Evolutionary conservation across 495 filamentous ascomycete species (phyloP).

Genomic region (Penicillium simplicissimum): DNA sequence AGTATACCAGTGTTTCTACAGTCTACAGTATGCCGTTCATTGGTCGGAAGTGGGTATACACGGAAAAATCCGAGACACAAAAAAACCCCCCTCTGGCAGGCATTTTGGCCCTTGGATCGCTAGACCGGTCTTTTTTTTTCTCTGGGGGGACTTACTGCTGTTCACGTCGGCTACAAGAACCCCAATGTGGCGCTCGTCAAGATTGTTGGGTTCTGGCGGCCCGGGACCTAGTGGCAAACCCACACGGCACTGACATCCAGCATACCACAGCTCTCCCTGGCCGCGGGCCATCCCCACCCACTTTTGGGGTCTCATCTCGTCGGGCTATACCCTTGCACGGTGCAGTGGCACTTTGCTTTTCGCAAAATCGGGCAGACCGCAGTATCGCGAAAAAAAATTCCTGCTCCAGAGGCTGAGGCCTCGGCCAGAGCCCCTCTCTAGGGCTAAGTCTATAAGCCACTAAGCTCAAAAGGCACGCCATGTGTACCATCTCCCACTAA

Average conservation of each 20-base stretch:
- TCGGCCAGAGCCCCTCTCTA: constrained; percentile 3
- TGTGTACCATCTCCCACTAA: constrained; percentile 10
- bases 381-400: constrained; percentile 1
- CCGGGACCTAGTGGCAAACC: constrained; percentile 23
- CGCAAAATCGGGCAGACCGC: background rate
- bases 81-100: background rate
- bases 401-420: background rate
- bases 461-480: constrained; percentile 11
- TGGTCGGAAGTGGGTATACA: background rate
- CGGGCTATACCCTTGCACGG: constrained; percentile 10
- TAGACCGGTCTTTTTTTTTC: background rate
- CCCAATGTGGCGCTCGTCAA: background rate
- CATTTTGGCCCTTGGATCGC: background rate
- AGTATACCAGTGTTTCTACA: background rate
- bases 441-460: constrained; percentile 8
- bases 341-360: constrained; percentile 12
- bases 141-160: background rate
- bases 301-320: constrained; percentile 14
- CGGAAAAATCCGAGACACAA: background rate
- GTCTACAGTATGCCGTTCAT: background rate
- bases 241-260: constrained; percentile 37
- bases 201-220: constrained; percentile 6
- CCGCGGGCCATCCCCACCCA: constrained; percentile 13
- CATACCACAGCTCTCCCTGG: constrained; percentile 37
- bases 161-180: background rate